Base-by-base conservation (phyloP, 345 rosid genomes). In the Leavenworthia alabamica region DNA sequence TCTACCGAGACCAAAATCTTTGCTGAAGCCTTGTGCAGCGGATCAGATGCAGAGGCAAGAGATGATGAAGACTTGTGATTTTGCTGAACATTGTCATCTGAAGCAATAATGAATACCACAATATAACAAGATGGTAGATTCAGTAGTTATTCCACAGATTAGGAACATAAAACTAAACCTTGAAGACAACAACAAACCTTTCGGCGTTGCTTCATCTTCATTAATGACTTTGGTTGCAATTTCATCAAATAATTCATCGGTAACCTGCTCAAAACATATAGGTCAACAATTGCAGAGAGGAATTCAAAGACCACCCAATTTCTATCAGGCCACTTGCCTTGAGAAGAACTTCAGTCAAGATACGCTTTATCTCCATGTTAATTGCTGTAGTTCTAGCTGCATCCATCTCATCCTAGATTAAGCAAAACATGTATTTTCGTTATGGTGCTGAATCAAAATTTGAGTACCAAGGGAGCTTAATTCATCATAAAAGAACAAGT, bases 241-340 rank as follows among this genome's bases (percentile, higher is more conserved):
- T 83, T 94, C 97, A 81, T 79, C 89, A 78, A 88, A 90, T 31
- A 94, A 75, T 69, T 86, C 96, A 79, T 94, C 90, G 36, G 97
- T 94, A 59, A 94, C 99, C 97, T 93, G 75, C 56, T 71, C 68
- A 72, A 66, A 68, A 47, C 58, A 55, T 13, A 28, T 56, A 64
- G 45, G 68, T 73, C 52, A 67, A 53, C 53, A 35, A 56, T 5
- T 24, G 41, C 37, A 33, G 22, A 35, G 47, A 68, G 1, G 14
- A 33, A 28, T 33, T 35, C 14, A 57, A 29, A 16, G 59, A 67
- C 31, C 55, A 49, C n/a, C 36, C 73, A 57, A 53, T 54, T 67
- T 71, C 27, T 33, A 61, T 40, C 57, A 64, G 20, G 35, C 49
- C 46, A 39, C 58, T 53, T 54, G 89, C 99, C 97, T 87, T 89